Percentiles rank a stretch among this genome's conserved stretches.
phyloP scores from a whole-genome alignment of 176 grass and related monocot genomes.

The Eleusine indica region DNA sequence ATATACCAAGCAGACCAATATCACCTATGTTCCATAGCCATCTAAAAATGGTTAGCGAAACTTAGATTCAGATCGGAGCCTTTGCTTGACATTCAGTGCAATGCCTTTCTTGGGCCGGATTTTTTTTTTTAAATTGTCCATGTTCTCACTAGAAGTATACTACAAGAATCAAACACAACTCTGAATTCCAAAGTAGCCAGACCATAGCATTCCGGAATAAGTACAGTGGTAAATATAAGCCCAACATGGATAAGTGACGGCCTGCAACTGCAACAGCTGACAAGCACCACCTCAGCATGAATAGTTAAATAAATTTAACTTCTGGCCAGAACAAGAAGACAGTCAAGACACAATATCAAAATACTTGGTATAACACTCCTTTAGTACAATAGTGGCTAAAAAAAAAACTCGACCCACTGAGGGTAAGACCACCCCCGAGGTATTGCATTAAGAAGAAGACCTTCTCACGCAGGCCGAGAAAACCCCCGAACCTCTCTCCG shows the following conservation, averaged over 20 bases:
- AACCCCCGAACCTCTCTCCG: too few relatives aligned
- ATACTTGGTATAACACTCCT: neutral
- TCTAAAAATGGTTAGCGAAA: neutral
- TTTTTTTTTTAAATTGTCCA: neutral
- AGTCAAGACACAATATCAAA: neutral
- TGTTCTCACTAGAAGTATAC: neutral
- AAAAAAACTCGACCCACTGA: too few relatives aligned
- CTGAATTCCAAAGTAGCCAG: slow-evolving; percentile 15
- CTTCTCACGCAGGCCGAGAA: too few relatives aligned
- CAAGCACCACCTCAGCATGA: slow-evolving; percentile 29
- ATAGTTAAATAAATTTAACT: slow-evolving; percentile 8
- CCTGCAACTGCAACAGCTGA: slow-evolving; percentile 23
- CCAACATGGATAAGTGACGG: slow-evolving; percentile 14
- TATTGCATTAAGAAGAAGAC: too few relatives aligned
- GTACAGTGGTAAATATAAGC: slow-evolving; percentile 1
- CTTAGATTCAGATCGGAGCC: too few relatives aligned
- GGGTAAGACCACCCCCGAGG: too few relatives aligned
- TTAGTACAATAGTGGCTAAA: slow-evolving; percentile 10
- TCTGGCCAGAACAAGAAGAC: slow-evolving; percentile 25
- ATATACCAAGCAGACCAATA: neutral
- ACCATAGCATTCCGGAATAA: slow-evolving; percentile 4
- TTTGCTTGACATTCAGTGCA: too few relatives aligned
- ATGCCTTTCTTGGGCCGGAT: too few relatives aligned
- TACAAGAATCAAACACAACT: slow-evolving; percentile 13
- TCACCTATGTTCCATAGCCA: neutral